Base-by-base conservation (phyloP, 2,329 filamentous ascomycete species). In the Aquanectria penicillioides region DNA sequence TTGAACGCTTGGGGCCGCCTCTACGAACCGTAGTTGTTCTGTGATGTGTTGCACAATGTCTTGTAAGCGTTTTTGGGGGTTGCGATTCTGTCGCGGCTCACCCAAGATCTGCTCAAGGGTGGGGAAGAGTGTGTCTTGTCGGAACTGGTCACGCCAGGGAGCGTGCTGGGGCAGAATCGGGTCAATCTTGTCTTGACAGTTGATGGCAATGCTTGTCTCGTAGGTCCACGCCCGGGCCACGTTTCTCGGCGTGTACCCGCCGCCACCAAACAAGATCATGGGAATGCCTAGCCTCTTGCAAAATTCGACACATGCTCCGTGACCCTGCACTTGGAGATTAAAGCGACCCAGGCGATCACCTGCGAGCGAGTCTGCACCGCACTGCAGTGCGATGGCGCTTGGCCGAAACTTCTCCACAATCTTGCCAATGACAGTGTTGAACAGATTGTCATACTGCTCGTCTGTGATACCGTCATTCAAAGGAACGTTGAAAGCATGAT, bases 191-290 rank as follows among this genome's bases (percentile, higher is more conserved):
- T 90, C 83, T 59, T 90, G 83, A 56, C 88, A 88, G 66, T 89
- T 88, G 62, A 96, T 91, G 59, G 93, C 93, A 66, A 98, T 92
- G 60, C 91, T 91, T 11, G 95, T 99, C 79, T 99, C 95, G 77
- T 97, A 94, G 20, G 94, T 93, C 95, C 95, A 99, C 25, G 94
- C 93, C 51, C 95, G 90, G 36, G 95, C 95, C 6, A 99, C 95
- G 71, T 99, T 99, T 64, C 94, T 88, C 5, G 95, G 94, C 12
- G 95, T 99, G 77, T 99, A 99, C 23, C 95, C 95, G 55, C 95
- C 95, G 33, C 95, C 95, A 38, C 95, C 95, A 57, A 98, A 92
- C 52, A 99, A 86, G 46, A 99, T 88, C 61, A 98, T 84, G 3
- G 95, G 95, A 2, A 97, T 81, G 6, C 85, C 83, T 63, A 93